phyloP scores from a whole-genome alignment of 306 rosid species.

The Cajanus cajan region DNA sequence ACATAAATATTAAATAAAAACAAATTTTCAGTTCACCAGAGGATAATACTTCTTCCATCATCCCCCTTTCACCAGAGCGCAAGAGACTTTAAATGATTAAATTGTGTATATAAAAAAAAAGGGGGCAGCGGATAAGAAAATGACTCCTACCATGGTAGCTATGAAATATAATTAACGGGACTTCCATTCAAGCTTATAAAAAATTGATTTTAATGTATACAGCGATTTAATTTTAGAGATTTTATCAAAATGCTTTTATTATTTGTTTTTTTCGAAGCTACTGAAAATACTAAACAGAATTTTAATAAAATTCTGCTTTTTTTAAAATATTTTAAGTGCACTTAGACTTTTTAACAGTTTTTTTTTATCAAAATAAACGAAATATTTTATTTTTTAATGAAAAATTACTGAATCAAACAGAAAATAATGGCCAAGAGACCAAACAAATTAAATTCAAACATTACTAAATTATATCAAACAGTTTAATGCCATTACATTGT shows the following conservation, averaged over 20 bases:
- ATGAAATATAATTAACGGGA: not conserved
- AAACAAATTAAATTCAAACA: slow-evolving; percentile 23
- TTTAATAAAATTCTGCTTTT: no score
- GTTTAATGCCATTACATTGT: slow-evolving; percentile 30
- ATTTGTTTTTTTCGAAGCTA: not conserved
- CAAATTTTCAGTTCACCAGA: no score
- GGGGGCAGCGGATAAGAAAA: not conserved
- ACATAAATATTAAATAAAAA: no score
- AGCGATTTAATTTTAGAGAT: not conserved
- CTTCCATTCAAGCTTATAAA: not conserved
- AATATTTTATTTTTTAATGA: no score
- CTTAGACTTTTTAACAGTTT: no score
- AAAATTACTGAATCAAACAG: no score
- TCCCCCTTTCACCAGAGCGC: no score
- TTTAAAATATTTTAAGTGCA: no score
- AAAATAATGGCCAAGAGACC: not conserved
- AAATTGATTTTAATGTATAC: not conserved
- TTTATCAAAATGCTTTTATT: not conserved
- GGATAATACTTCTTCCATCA: not conserved
- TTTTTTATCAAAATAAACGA: no score
- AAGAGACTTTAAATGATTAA: no score
- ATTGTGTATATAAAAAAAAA: not conserved
- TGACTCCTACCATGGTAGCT: no score
- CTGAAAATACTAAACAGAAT: not conserved
- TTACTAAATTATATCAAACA: slow-evolving; percentile 2